Evolutionary conservation across 2,329 filamentous ascomycete genomes (phyloP), one percentile per base, ranked within the genome.

Genomic region (Aspergillus sp.): DNA sequence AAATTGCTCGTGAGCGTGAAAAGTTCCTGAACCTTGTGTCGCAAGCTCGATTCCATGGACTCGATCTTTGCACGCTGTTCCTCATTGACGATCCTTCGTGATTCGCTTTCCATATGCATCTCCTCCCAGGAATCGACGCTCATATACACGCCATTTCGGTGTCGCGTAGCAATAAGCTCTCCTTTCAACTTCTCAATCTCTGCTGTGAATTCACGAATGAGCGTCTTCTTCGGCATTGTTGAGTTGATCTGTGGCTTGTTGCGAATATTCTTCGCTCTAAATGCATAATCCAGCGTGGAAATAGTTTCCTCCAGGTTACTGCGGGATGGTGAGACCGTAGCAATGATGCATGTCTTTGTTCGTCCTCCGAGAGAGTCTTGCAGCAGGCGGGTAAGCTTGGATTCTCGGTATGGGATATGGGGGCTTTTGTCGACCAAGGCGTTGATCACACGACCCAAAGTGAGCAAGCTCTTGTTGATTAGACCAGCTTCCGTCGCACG

Each of bases 271-370:
- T 99, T 99, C 15, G 95, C 95, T 50, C 95, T 87, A 78, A 98
- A 98, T 10, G 95, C 96, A 73, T 99, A 99, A 75, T 99, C 95
- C 1, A 99, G 84, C 0, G 96, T 99, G 0, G 95, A 98, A 62
- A 99, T 98, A 0, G 96, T 99, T 77, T 99, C 95, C 72, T 99
- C 95, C 1, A 99, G 82, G 69, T 98, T 99, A 77, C 89, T 93
- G 76, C 95, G 96, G 7, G 93, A 92, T 1, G 95, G 93, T 2
- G 95, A 98, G 42, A 99, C 85, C 0, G 95, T 99, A 5, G 95
- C 95, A 71, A 99, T 98, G 66, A 99, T 99, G 80, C 95, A 99
- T 0, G 95, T 99, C 74, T 99, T 99, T 1, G 96, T 99, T 55
- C 90, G 87, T 3, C 95, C 95, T 63, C 95, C 95, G 0, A 99